phyloP scores from a whole-genome alignment of 202 grass and related monocot species.

The Alloteropsis angusta region DNA sequence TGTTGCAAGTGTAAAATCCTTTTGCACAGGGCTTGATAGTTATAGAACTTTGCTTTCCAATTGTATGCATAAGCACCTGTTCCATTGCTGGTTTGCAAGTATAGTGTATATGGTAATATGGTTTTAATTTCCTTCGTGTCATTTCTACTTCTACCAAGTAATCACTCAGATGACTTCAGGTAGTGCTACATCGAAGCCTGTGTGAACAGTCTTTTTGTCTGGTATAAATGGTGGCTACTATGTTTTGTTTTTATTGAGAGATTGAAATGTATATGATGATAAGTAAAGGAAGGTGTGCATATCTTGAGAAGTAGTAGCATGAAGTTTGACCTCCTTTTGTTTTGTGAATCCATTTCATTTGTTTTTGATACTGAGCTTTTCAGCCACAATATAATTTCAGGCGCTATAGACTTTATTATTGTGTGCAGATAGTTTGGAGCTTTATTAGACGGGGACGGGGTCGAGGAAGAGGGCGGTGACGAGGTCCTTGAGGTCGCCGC shows the following conservation, averaged over 20 bases:
- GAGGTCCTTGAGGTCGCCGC: neutral
- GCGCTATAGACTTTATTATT: no score
- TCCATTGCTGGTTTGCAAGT: neutral
- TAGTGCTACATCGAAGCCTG: neutral
- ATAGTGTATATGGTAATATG: neutral
- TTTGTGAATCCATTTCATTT: no score
- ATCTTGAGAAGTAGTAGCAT: no score
- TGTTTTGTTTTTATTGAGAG: no score
- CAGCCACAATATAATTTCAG: no score
- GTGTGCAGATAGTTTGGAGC: no score
- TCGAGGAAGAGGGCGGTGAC: neutral
- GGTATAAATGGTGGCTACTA: no score
- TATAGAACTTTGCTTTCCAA: neutral
- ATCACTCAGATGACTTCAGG: neutral
- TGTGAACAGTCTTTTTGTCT: neutral
- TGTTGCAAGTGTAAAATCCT: conserved; percentile 17
- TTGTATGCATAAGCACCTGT: neutral
- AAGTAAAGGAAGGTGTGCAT: no score
- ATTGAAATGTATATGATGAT: no score
- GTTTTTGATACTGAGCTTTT: no score
- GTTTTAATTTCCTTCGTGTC: neutral
- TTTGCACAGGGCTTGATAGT: neutral
- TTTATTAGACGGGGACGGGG: neutral
- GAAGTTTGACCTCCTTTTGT: no score
- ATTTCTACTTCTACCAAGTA: neutral